Evolutionary conservation across 2,329 filamentous ascomycete genomes (phyloP).

Genomic region (Trichoderma atroviride): DNA sequence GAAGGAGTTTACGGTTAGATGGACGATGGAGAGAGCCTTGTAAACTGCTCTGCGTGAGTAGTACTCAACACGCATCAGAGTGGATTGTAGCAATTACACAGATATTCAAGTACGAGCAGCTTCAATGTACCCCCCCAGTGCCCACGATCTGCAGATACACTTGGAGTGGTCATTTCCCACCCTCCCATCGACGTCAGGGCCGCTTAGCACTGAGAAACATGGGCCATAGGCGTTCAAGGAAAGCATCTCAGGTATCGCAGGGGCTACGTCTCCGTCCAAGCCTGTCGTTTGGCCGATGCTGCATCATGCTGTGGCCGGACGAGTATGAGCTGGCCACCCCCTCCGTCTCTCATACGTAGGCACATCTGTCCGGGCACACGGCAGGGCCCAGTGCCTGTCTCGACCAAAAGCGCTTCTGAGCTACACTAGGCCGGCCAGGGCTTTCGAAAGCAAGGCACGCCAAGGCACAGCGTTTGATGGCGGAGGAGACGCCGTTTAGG

Average conservation of each 20-base stretch:
- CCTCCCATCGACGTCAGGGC: neutral
- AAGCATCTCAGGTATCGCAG: constrained; percentile 19
- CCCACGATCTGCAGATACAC: neutral
- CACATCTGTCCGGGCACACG: constrained; percentile 23
- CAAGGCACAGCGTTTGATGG: constrained; percentile 18
- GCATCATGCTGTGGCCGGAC: constrained; percentile 2
- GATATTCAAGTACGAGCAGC: neutral
- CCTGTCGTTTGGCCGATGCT: constrained; percentile 14
- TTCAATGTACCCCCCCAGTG: neutral
- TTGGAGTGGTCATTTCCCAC: neutral
- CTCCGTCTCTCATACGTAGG: neutral
- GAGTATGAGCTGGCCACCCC: constrained; percentile 23
- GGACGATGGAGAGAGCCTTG: neutral
- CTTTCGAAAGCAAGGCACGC: constrained; percentile 18
- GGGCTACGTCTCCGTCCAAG: neutral
- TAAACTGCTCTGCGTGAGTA: neutral
- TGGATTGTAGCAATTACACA: neutral
- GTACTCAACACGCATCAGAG: neutral
- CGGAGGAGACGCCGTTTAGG: constrained; percentile 2
- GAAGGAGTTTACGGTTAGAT: neutral
- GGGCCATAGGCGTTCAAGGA: neutral
- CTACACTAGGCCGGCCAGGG: neutral
- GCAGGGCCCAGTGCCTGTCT: constrained; percentile 4
- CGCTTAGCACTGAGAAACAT: neutral
- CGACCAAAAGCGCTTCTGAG: constrained; percentile 7